A percentile compares a stretch with the other conserved stretches of the same genome.
Conservation (phyloP, 495 filamentous ascomycete genomes). For the Bacidia gigantensis region DNA sequence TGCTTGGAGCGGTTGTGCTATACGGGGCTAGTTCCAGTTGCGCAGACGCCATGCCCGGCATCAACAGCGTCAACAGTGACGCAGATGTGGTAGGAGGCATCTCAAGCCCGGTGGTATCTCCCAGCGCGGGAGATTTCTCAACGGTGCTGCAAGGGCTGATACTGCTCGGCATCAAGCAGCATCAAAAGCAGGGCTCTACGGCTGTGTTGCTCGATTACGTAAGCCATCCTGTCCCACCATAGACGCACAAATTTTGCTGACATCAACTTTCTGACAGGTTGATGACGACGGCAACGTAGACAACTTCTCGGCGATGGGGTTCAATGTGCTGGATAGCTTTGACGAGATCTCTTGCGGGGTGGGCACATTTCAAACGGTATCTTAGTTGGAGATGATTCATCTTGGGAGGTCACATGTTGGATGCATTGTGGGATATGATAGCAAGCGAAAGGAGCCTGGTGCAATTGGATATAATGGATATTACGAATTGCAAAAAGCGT, state of each 20-base stretch:
- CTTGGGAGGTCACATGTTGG: neutral
- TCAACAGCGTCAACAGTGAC: constrained; percentile 34
- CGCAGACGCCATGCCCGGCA: constrained; percentile 53
- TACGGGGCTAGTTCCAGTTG: constrained; percentile 55
- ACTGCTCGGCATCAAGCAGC: constrained; percentile 67
- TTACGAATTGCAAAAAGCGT: neutral
- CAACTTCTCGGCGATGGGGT: constrained; percentile 60
- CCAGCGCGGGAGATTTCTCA: constrained; percentile 52
- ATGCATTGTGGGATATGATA: neutral
- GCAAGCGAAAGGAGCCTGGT: constrained; percentile 3
- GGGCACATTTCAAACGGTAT: constrained; percentile 46
- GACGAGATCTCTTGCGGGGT: constrained; percentile 71
- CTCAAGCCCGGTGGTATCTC: constrained; percentile 64
- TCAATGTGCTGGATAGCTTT: constrained; percentile 58
- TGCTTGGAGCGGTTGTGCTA: constrained; percentile 74
- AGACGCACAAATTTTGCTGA: neutral
- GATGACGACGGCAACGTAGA: constrained; percentile 59
- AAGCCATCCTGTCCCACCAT: constrained; percentile 21
- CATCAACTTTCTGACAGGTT: constrained; percentile 36
- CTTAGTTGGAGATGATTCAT: constrained; percentile 8
- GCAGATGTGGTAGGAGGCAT: constrained; percentile 53
- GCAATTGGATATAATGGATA: neutral
- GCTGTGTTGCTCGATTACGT: constrained; percentile 67
- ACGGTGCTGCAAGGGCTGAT: constrained; percentile 68
- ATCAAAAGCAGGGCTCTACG: constrained; percentile 58